phyloP scores from a whole-genome alignment of 176 grass and related monocot genomes.

The Zoysia pacifica region DNA sequence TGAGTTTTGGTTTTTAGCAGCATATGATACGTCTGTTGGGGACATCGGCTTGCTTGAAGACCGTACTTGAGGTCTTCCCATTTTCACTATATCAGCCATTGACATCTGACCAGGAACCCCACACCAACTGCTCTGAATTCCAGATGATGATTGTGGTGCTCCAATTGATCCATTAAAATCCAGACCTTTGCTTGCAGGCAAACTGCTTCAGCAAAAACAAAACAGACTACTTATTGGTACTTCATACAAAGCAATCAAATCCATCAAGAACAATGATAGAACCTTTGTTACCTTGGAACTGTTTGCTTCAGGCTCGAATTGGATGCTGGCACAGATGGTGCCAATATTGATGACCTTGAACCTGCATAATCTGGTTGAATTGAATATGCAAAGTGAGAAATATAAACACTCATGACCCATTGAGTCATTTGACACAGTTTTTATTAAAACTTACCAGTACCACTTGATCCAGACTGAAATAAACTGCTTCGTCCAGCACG shows the following conservation, averaged over 20 bases:
- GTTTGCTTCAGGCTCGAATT: constrained; percentile 52
- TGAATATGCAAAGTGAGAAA: constrained; percentile 40
- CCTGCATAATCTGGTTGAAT: constrained; percentile 47
- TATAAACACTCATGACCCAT: constrained; percentile 36
- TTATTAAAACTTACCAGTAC: constrained; percentile 43
- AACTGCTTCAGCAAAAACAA: constrained; percentile 42
- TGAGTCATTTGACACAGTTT: neutral
- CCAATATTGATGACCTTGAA: constrained; percentile 67
- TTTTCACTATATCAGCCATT: constrained; percentile 98
- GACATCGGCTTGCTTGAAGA: constrained; percentile 37
- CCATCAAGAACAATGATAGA: constrained; percentile 20
- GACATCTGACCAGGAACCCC: constrained; percentile 85
- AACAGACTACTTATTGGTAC: constrained; percentile 28
- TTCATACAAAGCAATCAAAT: constrained; percentile 16
- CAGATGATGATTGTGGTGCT: constrained; percentile 51
- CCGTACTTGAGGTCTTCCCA: constrained; percentile 72
- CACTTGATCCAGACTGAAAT: constrained; percentile 57
- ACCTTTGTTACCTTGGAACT: constrained; percentile 55
- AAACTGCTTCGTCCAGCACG: constrained; percentile 52
- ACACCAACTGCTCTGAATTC: constrained; percentile 68
- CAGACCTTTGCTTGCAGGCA: constrained; percentile 45
- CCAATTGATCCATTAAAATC: constrained; percentile 56
- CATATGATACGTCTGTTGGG: constrained; percentile 49
- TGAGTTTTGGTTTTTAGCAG: constrained; percentile 49
- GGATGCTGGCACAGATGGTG: constrained; percentile 49